Evolutionary conservation across 495 filamentous ascomycete species (phyloP).

Genomic region (Neurospora sp.): DNA sequence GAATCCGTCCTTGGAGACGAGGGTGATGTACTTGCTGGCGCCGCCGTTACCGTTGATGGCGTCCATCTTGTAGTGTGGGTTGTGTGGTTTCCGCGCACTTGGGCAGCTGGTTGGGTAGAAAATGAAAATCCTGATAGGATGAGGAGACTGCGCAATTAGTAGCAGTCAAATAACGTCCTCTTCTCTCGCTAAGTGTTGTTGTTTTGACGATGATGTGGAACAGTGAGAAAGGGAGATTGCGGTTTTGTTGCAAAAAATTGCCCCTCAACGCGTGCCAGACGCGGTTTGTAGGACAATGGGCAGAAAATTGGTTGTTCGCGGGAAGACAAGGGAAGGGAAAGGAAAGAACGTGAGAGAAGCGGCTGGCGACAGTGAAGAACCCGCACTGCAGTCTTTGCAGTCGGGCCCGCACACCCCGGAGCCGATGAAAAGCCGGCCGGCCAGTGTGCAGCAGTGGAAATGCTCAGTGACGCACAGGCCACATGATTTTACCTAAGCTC

Average conservation of each 20-base stretch:
- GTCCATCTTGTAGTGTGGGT: conserved; percentile 7
- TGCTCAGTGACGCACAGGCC: background rate
- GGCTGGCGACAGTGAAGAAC: background rate
- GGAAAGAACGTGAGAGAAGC: background rate
- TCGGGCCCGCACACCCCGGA: background rate
- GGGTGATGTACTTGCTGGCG: conserved; percentile 62
- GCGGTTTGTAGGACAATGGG: background rate
- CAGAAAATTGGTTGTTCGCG: background rate
- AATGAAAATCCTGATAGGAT: background rate
- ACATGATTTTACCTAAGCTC: background rate
- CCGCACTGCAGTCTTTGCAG: background rate
- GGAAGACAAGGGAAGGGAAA: background rate
- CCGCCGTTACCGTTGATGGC: conserved; percentile 5
- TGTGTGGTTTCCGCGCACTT: background rate
- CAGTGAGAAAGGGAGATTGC: background rate
- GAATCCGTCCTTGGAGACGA: conserved; percentile 78
- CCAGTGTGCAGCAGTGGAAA: background rate
- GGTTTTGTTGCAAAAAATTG: background rate
- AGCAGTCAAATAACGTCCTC: background rate
- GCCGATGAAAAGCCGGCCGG: background rate
- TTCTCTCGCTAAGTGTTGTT: background rate
- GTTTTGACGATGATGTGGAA: background rate
- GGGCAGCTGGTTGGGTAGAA: background rate
- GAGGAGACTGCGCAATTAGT: background rate
- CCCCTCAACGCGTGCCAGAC: background rate